Base-by-base conservation (phyloP, 2,329 filamentous ascomycete species). In the Samsoniella hepiali region DNA sequence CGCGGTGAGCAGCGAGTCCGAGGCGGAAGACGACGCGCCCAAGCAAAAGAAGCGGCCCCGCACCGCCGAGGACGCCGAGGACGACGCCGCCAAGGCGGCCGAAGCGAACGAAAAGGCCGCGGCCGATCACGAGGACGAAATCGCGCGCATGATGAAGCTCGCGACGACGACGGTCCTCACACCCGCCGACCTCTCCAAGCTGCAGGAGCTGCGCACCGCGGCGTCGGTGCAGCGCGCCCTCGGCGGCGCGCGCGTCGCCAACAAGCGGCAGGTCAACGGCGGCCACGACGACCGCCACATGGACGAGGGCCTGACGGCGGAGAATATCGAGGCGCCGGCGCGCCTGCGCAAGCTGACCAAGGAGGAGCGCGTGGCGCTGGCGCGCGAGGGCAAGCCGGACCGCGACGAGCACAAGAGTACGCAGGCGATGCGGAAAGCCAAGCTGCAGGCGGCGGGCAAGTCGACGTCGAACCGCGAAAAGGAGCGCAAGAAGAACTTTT, bases 381-480 rank as follows among this genome's bases (percentile, higher is more conserved):
- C 93, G 1, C 89, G 86, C 73, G 93, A 93, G 69, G 91, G 92
- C 72, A 91, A 93, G 77, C 88, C 89, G 0, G 86, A 88, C 51
- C 86, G 89, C 36, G 82, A 86, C 58, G 88, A 95, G 74, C 93
- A 97, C 80, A 93, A 94, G 80, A 91, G 87, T 67, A 95, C 91
- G 61, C 88, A 91, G 67, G 93, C 93, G 17, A 88, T 91, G 73
- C 84, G 91, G 71, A 91, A 92, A 82, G 87, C 91, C 74, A 91
- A 93, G 83, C 96, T 96, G 84, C 87, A 89, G 71, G 84, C 87
- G 2, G 86, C 93, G 78, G 95, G 95, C 72, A 98, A 98, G 87
- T 96, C 91, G 74, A 93, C 92, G 44, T 98, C 94, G 68, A 99
- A 99, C 79, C 91, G 91, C 80, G 95, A 99, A 82, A 99, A 99